Percentiles rank a stretch among this genome's conserved stretches.
These are phyloP conservation scores for Chaetothyriales sp. DNA, from an alignment of 2,329 filamentous ascomycete species.

Conservation along the genomic window DNA sequence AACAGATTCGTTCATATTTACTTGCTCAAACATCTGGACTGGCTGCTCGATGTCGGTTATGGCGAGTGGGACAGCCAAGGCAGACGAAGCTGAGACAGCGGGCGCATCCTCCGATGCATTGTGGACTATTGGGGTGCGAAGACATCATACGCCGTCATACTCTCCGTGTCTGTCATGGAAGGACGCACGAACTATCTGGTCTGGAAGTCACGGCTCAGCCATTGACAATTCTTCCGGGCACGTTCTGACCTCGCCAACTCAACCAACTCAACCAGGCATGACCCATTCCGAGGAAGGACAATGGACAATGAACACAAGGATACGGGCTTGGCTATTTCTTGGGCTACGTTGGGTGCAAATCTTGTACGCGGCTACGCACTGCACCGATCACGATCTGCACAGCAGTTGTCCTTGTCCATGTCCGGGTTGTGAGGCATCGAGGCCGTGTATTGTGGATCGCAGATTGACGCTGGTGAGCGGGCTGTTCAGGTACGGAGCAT, in stretches of 20 bases:
- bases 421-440: conserved; percentile 3
- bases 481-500: conserved; percentile 32
- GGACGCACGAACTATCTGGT: conserved; percentile 12
- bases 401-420: conserved; percentile 12
- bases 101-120: conserved; percentile 41
- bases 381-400: conserved; percentile 18
- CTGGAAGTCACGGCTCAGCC: conserved; percentile 20
- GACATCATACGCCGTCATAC: background rate
- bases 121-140: conserved; percentile 9
- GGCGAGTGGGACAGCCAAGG: conserved; percentile 40
- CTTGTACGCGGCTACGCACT: no score
- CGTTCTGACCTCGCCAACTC: conserved; percentile 31
- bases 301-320: conserved; percentile 24
- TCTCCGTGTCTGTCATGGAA: conserved; percentile 5
- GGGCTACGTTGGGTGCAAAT: conserved; percentile 4
- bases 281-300: conserved; percentile 29
- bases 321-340: background rate
- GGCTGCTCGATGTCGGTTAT: conserved; percentile 30
- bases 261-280: conserved; percentile 49
- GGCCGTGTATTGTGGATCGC: conserved; percentile 18
- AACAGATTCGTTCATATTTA: no score
- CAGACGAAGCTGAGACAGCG: conserved; percentile 48
- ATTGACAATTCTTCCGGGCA: conserved; percentile 21
- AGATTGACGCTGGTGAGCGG: conserved; percentile 42
- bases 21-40: conserved; percentile 19